Evolutionary conservation across 2,329 filamentous ascomycete species (phyloP), one percentile per base, ranked within the genome.

Genomic region (Colletotrichum higginsianum): DNA sequence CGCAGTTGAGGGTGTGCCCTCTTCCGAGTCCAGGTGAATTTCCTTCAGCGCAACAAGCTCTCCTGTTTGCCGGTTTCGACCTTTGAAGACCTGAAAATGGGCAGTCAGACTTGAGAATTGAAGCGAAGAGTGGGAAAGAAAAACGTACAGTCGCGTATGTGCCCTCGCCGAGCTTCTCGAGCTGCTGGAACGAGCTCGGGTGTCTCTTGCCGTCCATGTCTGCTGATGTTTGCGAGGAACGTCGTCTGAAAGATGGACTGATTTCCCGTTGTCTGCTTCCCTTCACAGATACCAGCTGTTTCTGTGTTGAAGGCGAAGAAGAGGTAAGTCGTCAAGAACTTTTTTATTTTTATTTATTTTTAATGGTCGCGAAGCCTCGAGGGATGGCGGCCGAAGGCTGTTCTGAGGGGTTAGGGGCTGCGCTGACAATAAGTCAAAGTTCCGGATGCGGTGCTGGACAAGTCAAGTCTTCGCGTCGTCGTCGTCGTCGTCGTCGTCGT

Each of bases 161-260:
- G 73, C 96, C 96, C 86, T 99, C 96, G 79, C 96, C 96, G 76
- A 99, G 89, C 93, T 96, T 99, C 85, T 99, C 96, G 82, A 98
- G 90, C 91, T 98, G 96, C 89, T 98, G 96, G 87, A 99, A 99
- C 74, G 96, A 98, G 85, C 93, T 97, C 67, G 96, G 95, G 79
- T 98, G 94, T 79, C 93, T 88, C 82, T 97, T 94, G 80, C 94
- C 93, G 84, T 98, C 96, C 96, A 98, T 98, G 73, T 72, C 50
- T 56, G 67, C 11, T 64, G 44, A 35, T 40, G n/a, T 18, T 5
- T 56, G n/a, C n/a, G 11, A 18, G 8, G 16, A 23, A 26, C 49
- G 61, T 50, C 49, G 8, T 42, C 13, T 18, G 16, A 15, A 15
- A 16, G 46, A 5, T 15, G 30, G 8, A 42, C 4, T 40, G 4